These are phyloP conservation scores for Leucocoprinus sp. DNA, from an alignment of 768 basidiomycete genomes.

Conservation along the genomic window DNA sequence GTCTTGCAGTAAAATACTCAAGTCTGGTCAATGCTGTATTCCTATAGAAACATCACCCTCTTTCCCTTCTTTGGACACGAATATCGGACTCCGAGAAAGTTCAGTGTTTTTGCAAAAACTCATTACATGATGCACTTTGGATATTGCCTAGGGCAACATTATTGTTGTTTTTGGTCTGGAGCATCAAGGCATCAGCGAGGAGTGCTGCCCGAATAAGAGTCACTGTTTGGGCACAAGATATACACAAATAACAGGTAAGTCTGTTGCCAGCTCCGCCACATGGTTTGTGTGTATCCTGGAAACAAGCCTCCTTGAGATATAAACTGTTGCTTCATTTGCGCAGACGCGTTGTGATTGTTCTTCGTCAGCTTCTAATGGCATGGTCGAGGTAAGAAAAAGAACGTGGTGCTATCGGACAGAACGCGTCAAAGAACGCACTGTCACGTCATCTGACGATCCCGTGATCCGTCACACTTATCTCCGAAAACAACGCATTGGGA, in stretches of 20 bases:
- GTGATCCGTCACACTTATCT: background rate
- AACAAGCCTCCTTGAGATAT: conserved; percentile 2
- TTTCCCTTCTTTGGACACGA: background rate
- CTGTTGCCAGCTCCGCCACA: background rate
- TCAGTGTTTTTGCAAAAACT: background rate
- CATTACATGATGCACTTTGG: conserved; percentile 6
- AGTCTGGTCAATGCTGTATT: no score
- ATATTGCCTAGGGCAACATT: conserved; percentile 5
- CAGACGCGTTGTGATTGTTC: conserved; percentile 7
- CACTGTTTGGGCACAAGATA: conserved; percentile 7
- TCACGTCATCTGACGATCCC: conserved; percentile 1
- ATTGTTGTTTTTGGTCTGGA: background rate
- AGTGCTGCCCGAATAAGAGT: background rate
- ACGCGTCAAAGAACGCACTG: background rate
- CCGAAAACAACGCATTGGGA: background rate
- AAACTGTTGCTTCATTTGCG: conserved; percentile 2
- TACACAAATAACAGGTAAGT: conserved; percentile 8
- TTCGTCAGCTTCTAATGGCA: conserved; percentile 7
- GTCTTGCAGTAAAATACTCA: no score
- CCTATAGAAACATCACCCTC: background rate
- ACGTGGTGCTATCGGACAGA: background rate
- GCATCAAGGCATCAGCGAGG: background rate
- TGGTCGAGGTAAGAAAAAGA: background rate
- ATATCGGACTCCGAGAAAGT: conserved; percentile 2
- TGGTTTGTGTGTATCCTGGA: conserved; percentile 3